phyloP scores from a whole-genome alignment of 495 filamentous ascomycete species.

The Chaetomium fimeti region DNA sequence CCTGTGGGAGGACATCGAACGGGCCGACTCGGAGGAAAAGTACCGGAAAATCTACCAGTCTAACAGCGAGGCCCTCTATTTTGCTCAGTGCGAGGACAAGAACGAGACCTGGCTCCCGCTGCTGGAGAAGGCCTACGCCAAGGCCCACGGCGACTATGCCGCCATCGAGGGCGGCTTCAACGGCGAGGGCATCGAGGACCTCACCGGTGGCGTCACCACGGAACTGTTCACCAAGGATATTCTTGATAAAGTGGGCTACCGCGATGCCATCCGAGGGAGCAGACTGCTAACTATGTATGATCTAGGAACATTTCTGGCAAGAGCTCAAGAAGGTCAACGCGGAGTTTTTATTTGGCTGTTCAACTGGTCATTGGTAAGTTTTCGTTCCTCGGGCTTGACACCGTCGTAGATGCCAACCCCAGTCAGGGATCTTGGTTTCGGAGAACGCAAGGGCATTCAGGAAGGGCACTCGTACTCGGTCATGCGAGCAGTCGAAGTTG shows the following conservation, averaged over 20 bases:
- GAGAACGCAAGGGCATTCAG: constrained; percentile 68
- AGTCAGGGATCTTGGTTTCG: constrained; percentile 53
- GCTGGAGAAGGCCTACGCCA: constrained; percentile 94
- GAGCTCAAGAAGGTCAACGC: constrained; percentile 81
- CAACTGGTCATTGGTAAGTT: constrained; percentile 55
- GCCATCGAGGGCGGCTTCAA: constrained; percentile 83
- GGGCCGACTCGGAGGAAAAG: constrained; percentile 71
- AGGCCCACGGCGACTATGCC: constrained; percentile 85
- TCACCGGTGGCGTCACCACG: constrained; percentile 87
- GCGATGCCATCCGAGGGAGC: rapidly evolving
- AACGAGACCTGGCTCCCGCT: constrained; percentile 96
- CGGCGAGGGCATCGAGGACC: constrained; percentile 87
- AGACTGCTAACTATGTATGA: background rate
- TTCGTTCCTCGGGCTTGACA: background rate
- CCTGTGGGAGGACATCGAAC: constrained; percentile 69
- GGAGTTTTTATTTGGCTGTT: constrained; percentile 84
- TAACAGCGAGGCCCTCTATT: constrained; percentile 72
- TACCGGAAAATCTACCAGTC: constrained; percentile 74
- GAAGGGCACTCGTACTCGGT: constrained; percentile 89
- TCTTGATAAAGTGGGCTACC: constrained; percentile 60
- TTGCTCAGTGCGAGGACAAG: constrained; percentile 77
- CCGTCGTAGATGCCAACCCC: background rate
- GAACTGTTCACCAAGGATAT: constrained; percentile 79
- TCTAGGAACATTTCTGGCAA: constrained; percentile 75
- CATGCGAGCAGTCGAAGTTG: constrained; percentile 74